Percentiles rank a stretch among this genome's conserved stretches.
Evolutionary conservation across 352 stramenopile species (phyloP).

Genomic region (Pseudoperonospora humuli): DNA sequence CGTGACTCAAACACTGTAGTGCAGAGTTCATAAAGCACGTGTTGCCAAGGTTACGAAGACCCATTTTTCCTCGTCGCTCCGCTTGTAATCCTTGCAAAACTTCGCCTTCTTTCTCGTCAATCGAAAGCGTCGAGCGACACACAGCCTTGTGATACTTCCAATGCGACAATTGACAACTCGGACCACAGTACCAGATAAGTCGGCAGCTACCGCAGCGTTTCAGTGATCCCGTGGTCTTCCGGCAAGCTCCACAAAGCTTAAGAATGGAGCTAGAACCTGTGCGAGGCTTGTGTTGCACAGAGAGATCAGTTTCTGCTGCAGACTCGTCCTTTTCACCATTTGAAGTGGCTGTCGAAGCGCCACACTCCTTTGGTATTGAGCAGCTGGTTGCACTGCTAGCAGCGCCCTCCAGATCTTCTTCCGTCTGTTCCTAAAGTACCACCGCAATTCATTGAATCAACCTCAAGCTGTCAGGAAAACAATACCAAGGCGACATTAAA

Average conservation of each 20-base stretch:
- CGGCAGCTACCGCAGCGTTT: slow-evolving; percentile 75
- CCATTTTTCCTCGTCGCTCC: slow-evolving; percentile 69
- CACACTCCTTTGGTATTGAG: slow-evolving; percentile 8
- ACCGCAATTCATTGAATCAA: slow-evolving; percentile 2
- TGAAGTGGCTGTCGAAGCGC: slow-evolving; percentile 1
- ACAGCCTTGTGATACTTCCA: slow-evolving; percentile 75
- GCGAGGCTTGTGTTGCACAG: slow-evolving; percentile 25
- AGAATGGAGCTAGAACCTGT: slow-evolving; percentile 22
- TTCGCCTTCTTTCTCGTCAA: slow-evolving; percentile 36
- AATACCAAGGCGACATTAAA: neutral
- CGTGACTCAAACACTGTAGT: slow-evolving; percentile 89
- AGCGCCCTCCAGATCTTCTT: slow-evolving; percentile 17
- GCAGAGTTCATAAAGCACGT: slow-evolving; percentile 83
- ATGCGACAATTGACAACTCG: slow-evolving; percentile 62
- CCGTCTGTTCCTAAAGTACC: slow-evolving; percentile 32
- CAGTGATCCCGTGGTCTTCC: slow-evolving; percentile 30
- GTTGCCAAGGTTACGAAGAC: slow-evolving; percentile 70
- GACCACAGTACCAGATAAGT: slow-evolving; percentile 70
- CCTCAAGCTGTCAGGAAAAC: neutral
- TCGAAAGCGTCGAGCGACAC: slow-evolving; percentile 33
- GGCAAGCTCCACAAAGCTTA: slow-evolving; percentile 65
- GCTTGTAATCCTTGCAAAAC: slow-evolving; percentile 32
- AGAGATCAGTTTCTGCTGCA: slow-evolving; percentile 15
- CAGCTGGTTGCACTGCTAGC: slow-evolving; percentile 2
- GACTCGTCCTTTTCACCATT: slow-evolving; percentile 17